A percentile compares a stretch with the other conserved stretches of the same genome.
These are phyloP conservation scores for Mycena pura DNA, from an alignment of 768 basidiomycete genomes.

Conservation along the genomic window DNA sequence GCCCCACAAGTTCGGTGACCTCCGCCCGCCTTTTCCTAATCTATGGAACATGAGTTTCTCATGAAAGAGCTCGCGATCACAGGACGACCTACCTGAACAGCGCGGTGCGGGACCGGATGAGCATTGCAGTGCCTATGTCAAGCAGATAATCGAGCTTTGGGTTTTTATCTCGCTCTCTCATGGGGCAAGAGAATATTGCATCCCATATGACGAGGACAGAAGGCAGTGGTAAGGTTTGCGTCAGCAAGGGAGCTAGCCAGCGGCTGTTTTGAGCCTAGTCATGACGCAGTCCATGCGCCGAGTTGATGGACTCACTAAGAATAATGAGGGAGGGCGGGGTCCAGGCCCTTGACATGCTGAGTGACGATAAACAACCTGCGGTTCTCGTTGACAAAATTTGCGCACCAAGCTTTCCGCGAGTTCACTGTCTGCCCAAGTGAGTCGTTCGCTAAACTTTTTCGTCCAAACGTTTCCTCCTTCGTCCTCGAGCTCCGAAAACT, in stretches of 20 bases:
- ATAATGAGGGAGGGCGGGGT: constrained; percentile 78
- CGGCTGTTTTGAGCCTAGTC: too few species aligned
- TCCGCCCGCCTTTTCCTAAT: constrained; percentile 54
- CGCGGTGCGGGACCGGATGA: constrained; percentile 60
- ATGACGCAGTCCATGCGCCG: too few species aligned
- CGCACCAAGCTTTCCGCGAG: constrained; percentile 66
- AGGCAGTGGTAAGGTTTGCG: constrained; percentile 73
- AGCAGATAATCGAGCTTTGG: constrained; percentile 74
- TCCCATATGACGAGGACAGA: constrained; percentile 75
- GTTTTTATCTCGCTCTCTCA: constrained; percentile 59
- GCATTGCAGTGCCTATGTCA: constrained; percentile 74
- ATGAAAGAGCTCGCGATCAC: background rate
- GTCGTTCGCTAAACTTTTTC: constrained; percentile 62
- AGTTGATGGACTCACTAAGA: constrained; percentile 64
- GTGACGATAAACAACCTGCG: constrained; percentile 5
- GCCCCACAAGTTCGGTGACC: constrained; percentile 59
- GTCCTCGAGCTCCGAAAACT: constrained; percentile 77
- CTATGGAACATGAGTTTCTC: constrained; percentile 44
- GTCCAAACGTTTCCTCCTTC: constrained; percentile 69
- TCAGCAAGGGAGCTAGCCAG: constrained; percentile 75
- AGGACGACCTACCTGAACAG: constrained; percentile 56
- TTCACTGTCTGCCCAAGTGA: constrained; percentile 70
- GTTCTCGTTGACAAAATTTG: background rate
- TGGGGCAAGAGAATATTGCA: constrained; percentile 65
- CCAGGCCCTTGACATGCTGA: constrained; percentile 69